Percentiles rank a stretch among this genome's conserved stretches.
Conservation (phyloP, 345 rosid species). For the Litchi chinensis region DNA sequence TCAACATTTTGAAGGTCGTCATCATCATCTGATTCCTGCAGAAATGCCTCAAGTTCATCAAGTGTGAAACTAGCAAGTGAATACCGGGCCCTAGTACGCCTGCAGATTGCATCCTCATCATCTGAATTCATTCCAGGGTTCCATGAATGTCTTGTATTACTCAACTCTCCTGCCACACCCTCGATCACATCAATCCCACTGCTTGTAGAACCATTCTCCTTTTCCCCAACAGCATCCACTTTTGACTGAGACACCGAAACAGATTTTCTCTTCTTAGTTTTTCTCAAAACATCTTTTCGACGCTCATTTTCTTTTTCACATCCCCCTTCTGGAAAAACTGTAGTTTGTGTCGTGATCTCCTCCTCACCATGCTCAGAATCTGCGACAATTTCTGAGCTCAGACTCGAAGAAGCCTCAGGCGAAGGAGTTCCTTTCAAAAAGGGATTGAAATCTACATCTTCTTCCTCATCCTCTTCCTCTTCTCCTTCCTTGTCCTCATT, state of each 20-base stretch:
- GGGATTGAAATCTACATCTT: conserved; percentile 86
- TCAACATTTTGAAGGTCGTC: conserved; percentile 82
- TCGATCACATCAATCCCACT: conserved; percentile 22
- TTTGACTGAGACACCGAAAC: conserved; percentile 24
- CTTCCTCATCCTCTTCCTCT: conserved; percentile 73
- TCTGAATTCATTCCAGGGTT: conserved; percentile 24
- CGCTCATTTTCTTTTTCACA: conserved; percentile 23
- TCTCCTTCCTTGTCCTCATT: conserved; percentile 46
- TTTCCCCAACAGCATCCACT: conserved; percentile 16
- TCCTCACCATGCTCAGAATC: conserved; percentile 44
- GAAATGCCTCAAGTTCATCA: conserved; percentile 94
- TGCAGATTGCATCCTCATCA: conserved; percentile 83
- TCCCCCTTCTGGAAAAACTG: conserved; percentile 30
- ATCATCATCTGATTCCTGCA: conserved; percentile 94
- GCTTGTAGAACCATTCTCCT: conserved; percentile 25
- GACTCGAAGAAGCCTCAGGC: conserved; percentile 81
- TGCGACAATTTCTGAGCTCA: conserved; percentile 70
- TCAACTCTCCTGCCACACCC: conserved; percentile 18
- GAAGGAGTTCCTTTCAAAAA: conserved; percentile 71
- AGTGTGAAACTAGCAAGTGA: conserved; percentile 85
- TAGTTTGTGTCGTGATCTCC: conserved; percentile 35
- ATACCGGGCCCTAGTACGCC: conserved; percentile 86
- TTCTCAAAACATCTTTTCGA: conserved; percentile 7
- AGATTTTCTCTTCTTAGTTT: conserved; percentile 26
- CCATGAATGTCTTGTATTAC: conserved; percentile 21